Percentiles rank a stretch among this genome's conserved stretches.
Evolutionary conservation across 2,329 filamentous ascomycete genomes (phyloP).

Genomic region (Sclerotiophoma versabilis): DNA sequence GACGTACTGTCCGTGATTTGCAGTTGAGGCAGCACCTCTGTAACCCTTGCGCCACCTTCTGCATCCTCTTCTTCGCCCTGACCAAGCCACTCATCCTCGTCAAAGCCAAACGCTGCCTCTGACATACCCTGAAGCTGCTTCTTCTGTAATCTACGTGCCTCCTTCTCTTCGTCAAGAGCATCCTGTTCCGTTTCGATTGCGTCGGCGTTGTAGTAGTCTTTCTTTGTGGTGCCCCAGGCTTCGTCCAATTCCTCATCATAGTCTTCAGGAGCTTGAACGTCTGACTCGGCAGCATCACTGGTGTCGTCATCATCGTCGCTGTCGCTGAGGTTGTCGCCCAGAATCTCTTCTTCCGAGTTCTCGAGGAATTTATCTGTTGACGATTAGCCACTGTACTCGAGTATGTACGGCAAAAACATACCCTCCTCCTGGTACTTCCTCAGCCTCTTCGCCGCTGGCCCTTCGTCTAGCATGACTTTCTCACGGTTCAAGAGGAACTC

Average conservation of each 20-base stretch:
- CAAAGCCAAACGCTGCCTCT: conserved; percentile 91
- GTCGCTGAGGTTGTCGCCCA: conserved; percentile 60
- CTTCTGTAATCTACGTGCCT: conserved; percentile 85
- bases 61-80: conserved; percentile 57
- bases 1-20: conserved; percentile 83
- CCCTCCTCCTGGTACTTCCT: conserved; percentile 74
- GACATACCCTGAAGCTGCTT: conserved; percentile 90
- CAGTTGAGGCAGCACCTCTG: conserved; percentile 83
- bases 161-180: conserved; percentile 89
- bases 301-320: conserved; percentile 55
- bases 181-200: conserved; percentile 72
- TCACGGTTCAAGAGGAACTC: conserved; percentile 90
- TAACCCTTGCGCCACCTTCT: conserved; percentile 66
- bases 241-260: conserved; percentile 66
- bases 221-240: conserved; percentile 87
- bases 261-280: conserved; percentile 56
- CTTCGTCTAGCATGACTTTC: conserved; percentile 84
- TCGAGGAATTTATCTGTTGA: conserved; percentile 63
- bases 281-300: conserved; percentile 40
- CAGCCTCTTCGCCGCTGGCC: conserved; percentile 77
- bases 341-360: conserved; percentile 68
- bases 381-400: conserved; percentile 5
- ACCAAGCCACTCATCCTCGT: conserved; percentile 84
- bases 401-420: conserved; percentile 32
- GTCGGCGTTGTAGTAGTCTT: conserved; percentile 94